Evolutionary conservation across 2,329 filamentous ascomycete species (phyloP).

Genomic region (Ploettnerulaceae sp.): DNA sequence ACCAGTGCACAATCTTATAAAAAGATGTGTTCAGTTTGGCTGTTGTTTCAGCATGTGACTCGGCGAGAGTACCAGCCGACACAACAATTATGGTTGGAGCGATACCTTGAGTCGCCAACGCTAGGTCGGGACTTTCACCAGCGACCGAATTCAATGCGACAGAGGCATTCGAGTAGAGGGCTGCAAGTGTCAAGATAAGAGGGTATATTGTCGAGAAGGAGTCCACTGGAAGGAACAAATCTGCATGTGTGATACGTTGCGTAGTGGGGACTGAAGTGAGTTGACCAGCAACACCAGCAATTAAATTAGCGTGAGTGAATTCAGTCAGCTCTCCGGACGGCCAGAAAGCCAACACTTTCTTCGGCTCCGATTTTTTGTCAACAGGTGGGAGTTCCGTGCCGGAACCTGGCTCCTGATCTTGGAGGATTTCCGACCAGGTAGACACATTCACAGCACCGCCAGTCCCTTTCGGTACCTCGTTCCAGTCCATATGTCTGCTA

Average conservation of each 20-base stretch:
- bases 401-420: slow-evolving; percentile 57
- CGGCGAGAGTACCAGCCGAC: slow-evolving; percentile 66
- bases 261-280: slow-evolving; percentile 68
- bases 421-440: slow-evolving; percentile 90
- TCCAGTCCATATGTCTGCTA: slow-evolving; percentile 93
- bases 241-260: slow-evolving; percentile 67
- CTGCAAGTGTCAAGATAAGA: slow-evolving; percentile 72
- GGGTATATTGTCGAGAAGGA: slow-evolving; percentile 75
- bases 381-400: slow-evolving; percentile 60
- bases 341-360: slow-evolving; percentile 64
- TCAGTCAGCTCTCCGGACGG: slow-evolving; percentile 66
- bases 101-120: slow-evolving; percentile 66
- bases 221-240: slow-evolving; percentile 82
- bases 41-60: slow-evolving; percentile 59
- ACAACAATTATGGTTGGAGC: slow-evolving; percentile 79
- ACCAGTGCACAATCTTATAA: slow-evolving; percentile 63
- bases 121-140: slow-evolving; percentile 65
- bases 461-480: slow-evolving; percentile 73
- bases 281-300: slow-evolving; percentile 78
- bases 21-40: slow-evolving; percentile 56
- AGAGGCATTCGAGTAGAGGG: slow-evolving; percentile 79
- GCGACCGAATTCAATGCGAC: slow-evolving; percentile 87
- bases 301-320: slow-evolving; percentile 78
- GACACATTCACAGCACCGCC: slow-evolving; percentile 71
- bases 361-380: slow-evolving; percentile 48